phyloP scores from a whole-genome alignment of 257 asterid genomes.

The Scutellaria baicalensis region DNA sequence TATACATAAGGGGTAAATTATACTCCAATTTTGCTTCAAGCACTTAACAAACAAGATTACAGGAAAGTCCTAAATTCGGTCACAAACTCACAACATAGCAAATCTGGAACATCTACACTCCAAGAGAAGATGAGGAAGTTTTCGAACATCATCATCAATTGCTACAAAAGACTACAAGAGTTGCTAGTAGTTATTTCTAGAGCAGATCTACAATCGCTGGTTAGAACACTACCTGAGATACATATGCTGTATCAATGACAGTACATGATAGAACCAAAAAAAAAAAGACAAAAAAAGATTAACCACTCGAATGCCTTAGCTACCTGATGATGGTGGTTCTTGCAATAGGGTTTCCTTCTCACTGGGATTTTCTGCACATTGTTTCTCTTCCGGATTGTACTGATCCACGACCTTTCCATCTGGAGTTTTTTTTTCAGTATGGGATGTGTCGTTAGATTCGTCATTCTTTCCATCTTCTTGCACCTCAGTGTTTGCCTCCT shows the following conservation, averaged over 20 bases:
- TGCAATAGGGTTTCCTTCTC: background rate
- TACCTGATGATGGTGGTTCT: constrained; percentile 9
- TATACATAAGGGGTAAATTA: too few relatives aligned
- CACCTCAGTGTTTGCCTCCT: background rate
- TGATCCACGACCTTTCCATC: constrained; percentile 6
- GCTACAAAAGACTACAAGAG: constrained; percentile 20
- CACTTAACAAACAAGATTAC: too few relatives aligned
- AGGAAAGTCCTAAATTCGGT: too few relatives aligned
- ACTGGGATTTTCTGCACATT: constrained; percentile 7
- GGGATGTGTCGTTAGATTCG: background rate
- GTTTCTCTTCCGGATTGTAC: constrained; percentile 19
- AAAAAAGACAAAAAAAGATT: background rate
- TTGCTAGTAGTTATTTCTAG: constrained; percentile 26
- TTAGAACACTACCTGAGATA: constrained; percentile 23
- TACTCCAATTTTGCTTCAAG: too few relatives aligned
- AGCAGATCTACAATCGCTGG: constrained; percentile 20
- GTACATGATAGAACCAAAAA: background rate
- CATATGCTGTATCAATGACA: background rate
- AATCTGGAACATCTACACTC: background rate
- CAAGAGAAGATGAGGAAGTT: background rate
- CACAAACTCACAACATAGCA: too few relatives aligned
- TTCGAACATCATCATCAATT: constrained; percentile 20
- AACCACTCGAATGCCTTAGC: background rate
- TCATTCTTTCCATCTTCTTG: background rate
- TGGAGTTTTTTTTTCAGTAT: background rate